These are phyloP conservation scores for Albizia julibrissin DNA, from an alignment of 306 rosid species.

Conservation along the genomic window DNA sequence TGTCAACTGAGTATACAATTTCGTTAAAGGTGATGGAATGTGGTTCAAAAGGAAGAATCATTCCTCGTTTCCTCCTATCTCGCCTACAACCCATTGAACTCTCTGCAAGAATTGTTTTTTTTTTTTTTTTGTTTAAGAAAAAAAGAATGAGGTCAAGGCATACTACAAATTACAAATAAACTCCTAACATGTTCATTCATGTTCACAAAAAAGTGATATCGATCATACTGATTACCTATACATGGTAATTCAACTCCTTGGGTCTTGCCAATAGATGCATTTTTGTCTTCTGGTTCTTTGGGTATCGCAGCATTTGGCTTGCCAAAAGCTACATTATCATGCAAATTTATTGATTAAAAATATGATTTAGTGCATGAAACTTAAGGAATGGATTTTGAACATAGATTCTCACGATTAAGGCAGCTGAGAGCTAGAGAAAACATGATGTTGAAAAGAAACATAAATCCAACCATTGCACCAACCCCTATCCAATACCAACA, in stretches of 20 bases:
- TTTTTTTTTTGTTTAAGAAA: neutral
- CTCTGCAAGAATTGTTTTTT: conserved; percentile 27
- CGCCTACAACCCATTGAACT: neutral
- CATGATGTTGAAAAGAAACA: conserved; percentile 37
- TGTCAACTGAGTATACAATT: conserved; percentile 58
- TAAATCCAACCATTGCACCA: conserved; percentile 48
- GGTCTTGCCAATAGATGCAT: conserved; percentile 13
- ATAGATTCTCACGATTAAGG: conserved; percentile 50
- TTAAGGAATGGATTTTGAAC: conserved; percentile 21
- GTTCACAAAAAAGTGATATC: neutral
- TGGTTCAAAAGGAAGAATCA: conserved; percentile 69
- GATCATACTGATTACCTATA: conserved; percentile 36
- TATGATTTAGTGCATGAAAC: conserved; percentile 7
- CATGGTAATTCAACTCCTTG: conserved; percentile 28
- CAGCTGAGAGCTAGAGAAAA: conserved; percentile 44
- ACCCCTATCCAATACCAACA: conserved; percentile 69
- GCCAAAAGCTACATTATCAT: conserved; percentile 41
- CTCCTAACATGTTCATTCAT: neutral
- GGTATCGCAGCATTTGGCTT: conserved; percentile 35
- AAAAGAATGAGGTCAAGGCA: neutral
- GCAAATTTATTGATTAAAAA: neutral
- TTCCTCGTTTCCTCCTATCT: conserved; percentile 44
- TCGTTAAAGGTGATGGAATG: conserved; percentile 55
- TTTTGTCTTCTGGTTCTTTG: conserved; percentile 36
- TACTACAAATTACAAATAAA: neutral